Evolutionary conservation across 148 eudicot species (phyloP).

Genomic region (Persicaria tinctoria): DNA sequence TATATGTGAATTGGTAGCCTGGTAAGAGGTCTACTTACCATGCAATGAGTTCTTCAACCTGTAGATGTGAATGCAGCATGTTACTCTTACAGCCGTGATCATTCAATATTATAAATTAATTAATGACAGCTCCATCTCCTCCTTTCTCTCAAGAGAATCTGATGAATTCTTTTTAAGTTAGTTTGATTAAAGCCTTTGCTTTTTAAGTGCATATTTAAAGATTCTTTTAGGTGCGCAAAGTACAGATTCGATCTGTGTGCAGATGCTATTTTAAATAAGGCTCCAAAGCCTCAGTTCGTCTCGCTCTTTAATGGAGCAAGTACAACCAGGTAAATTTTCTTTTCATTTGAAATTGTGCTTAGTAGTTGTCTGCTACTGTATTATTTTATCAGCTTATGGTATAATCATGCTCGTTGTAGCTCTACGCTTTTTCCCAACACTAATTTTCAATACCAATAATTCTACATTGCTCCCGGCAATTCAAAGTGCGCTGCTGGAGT

Average conservation of each 20-base stretch:
- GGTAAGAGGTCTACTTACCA: neutral
- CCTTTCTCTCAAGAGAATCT: neutral
- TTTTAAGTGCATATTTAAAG: slow-evolving; percentile 20
- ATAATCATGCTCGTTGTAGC: neutral
- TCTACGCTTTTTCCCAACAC: neutral
- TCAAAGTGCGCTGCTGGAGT: neutral
- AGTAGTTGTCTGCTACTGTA: slow-evolving; percentile 8
- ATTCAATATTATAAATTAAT: neutral
- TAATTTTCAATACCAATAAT: neutral
- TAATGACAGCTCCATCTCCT: neutral
- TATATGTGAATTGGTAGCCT: no score
- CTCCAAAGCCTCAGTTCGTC: slow-evolving; percentile 13
- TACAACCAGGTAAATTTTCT: slow-evolving; percentile 24
- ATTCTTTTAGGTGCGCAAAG: slow-evolving; percentile 20
- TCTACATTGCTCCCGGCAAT: neutral
- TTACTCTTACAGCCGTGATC: neutral
- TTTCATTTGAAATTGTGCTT: neutral
- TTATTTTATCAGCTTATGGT: neutral
- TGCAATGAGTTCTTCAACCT: neutral
- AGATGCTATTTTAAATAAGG: slow-evolving; percentile 23
- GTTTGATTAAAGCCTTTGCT: slow-evolving; percentile 8
- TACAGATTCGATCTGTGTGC: slow-evolving; percentile 26
- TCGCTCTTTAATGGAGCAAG: slow-evolving; percentile 30
- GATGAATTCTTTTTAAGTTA: neutral
- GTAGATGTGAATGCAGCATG: neutral